Conservation (phyloP, 257 asterid genomes). For the Solanum chaucha region DNA sequence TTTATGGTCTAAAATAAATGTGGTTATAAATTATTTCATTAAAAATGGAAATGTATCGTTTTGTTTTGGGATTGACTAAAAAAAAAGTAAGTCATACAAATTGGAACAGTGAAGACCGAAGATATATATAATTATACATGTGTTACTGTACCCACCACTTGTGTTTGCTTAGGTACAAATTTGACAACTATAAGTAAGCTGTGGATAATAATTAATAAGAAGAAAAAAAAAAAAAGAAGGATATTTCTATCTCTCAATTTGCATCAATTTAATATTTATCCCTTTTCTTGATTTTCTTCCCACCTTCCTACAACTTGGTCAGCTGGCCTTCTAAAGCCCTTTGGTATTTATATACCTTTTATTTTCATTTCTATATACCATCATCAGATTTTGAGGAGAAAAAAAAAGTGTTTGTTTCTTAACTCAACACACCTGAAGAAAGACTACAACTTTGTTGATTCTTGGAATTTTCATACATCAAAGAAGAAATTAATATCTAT, state of each 20-base stretch:
- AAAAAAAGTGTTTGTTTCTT: neutral
- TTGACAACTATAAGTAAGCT: neutral
- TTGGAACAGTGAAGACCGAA: fast-evolving
- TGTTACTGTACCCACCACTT: neutral
- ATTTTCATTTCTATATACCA: neutral
- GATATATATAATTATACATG: neutral
- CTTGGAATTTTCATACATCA: neutral
- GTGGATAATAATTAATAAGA: neutral
- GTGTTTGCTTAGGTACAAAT: neutral
- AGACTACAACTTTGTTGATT: neutral
- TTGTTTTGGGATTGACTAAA: fast-evolving
- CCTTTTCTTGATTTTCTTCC: neutral
- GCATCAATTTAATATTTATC: neutral
- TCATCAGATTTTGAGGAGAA: neutral
- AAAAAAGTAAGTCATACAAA: fast-evolving
- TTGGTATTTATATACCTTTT: neutral
- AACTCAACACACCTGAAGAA: neutral
- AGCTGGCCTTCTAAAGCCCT: neutral
- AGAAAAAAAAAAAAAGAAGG: neutral
- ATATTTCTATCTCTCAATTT: neutral
- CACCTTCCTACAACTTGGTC: conserved; percentile 2
- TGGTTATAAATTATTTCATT: neutral
- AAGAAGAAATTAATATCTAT: conserved; percentile 10
- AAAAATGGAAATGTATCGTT: neutral
- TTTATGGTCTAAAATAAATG: neutral